Evolutionary conservation across 148 eudicot genomes (phyloP).

Genomic region (Fagopyrum tataricum): DNA sequence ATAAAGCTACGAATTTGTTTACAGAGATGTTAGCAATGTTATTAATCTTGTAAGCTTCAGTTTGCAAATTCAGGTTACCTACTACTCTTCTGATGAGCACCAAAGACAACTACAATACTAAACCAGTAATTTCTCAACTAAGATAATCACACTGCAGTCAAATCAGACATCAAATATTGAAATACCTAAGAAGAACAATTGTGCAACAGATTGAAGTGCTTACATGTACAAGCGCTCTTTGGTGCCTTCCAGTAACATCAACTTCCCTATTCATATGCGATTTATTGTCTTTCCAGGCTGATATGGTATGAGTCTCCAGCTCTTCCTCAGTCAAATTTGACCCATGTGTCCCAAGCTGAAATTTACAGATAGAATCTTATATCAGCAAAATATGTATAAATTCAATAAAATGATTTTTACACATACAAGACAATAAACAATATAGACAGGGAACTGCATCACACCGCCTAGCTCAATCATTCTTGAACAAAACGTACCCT

Average conservation of each 20-base stretch:
- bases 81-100: not conserved
- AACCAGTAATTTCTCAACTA: not conserved
- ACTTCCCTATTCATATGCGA: slow-evolving; percentile 39
- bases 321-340: slow-evolving; percentile 81
- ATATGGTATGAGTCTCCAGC: slow-evolving; percentile 75
- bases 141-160: not conserved
- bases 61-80: not conserved
- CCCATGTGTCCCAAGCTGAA: slow-evolving; percentile 78
- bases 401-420: not conserved
- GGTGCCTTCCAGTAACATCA: slow-evolving; percentile 36
- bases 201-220: slow-evolving; percentile 18
- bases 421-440: not conserved
- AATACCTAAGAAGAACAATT: not conserved
- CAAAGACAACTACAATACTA: not conserved
- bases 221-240: slow-evolving; percentile 56
- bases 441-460: not conserved
- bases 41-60: not conserved
- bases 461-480: not conserved
- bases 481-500: not conserved
- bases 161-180: not conserved
- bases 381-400: not conserved
- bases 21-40: too few relatives aligned
- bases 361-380: not conserved
- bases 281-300: slow-evolving; percentile 85
- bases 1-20: not conserved